Conservation (phyloP, 768 basidiomycete genomes). For the Fibroporia radiculosa region DNA sequence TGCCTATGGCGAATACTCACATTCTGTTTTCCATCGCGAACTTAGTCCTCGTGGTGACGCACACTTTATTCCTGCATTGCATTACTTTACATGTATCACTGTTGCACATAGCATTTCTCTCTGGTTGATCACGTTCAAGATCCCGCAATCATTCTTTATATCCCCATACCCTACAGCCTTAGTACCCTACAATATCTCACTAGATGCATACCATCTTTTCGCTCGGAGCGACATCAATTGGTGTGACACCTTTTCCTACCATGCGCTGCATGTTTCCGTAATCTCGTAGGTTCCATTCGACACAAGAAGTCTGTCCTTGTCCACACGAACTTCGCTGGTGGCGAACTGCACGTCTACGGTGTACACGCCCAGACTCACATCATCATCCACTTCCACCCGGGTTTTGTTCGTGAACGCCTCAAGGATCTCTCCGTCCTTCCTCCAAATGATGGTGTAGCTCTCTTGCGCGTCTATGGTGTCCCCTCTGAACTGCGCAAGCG, state of each 20-base stretch:
- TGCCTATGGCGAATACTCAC: constrained; percentile 1
- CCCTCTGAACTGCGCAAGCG: constrained; percentile 48
- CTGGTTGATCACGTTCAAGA: not conserved
- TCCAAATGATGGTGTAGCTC: constrained; percentile 52
- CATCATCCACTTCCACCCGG: constrained; percentile 32
- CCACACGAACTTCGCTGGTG: constrained; percentile 50
- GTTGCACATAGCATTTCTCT: not conserved
- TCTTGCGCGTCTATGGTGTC: constrained; percentile 28
- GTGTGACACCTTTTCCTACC: not conserved
- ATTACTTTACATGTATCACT: not conserved
- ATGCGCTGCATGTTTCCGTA: constrained; percentile 2
- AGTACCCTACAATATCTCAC: constrained; percentile 2
- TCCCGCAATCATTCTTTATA: not conserved
- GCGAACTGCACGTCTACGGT: constrained; percentile 39
- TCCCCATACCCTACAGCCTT: constrained; percentile 1
- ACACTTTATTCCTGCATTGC: no score
- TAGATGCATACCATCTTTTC: constrained; percentile 1
- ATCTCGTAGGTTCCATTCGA: constrained; percentile 7
- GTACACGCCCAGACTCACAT: constrained; percentile 33
- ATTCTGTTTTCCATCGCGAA: not conserved
- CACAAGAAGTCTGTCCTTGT: constrained; percentile 29
- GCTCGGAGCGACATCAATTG: not conserved
- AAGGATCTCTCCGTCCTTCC: constrained; percentile 37
- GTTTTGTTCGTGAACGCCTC: constrained; percentile 44
- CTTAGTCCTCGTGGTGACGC: not conserved